Evolutionary conservation across 2,329 filamentous ascomycete species (phyloP).

Genomic region (Claviceps capensis): DNA sequence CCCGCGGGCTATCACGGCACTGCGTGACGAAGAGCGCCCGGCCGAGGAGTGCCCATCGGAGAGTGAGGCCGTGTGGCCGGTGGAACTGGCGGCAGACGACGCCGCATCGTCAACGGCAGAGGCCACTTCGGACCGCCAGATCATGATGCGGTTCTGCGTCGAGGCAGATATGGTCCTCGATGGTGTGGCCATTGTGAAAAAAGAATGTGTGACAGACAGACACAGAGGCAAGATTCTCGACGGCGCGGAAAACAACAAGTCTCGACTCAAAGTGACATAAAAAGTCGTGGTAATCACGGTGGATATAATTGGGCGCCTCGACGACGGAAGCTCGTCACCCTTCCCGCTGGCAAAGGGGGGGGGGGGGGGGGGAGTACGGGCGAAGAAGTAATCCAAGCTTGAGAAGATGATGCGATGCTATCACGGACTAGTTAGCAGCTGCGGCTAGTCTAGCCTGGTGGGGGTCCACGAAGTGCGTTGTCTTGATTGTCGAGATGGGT

Average conservation of each 20-base stretch:
- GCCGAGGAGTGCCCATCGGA: slow-evolving; percentile 9
- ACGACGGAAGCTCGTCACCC: neutral
- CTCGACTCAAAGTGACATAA: neutral
- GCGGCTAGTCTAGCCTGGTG: neutral
- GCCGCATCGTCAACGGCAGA: slow-evolving; percentile 17
- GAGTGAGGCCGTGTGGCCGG: slow-evolving; percentile 6
- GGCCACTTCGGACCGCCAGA: slow-evolving; percentile 37
- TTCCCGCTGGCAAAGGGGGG: neutral
- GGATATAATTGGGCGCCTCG: too few relatives aligned
- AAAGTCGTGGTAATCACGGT: neutral
- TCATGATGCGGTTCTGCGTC: slow-evolving; percentile 25
- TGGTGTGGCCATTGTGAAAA: neutral
- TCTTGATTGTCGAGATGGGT: neutral
- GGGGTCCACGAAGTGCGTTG: neutral
- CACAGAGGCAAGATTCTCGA: neutral
- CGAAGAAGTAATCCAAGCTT: neutral
- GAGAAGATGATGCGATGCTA: neutral
- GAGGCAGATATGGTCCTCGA: slow-evolving; percentile 3
- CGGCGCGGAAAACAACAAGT: too few relatives aligned
- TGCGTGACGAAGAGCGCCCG: neutral
- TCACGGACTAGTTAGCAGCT: neutral
- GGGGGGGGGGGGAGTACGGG: neutral
- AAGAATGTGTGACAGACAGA: neutral
- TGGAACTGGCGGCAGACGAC: slow-evolving; percentile 15
- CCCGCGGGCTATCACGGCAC: slow-evolving; percentile 7